Evolutionary conservation across 169 alveolate species (phyloP), one percentile per base, ranked within the genome.

Genomic region (Plasmodium sp.): DNA sequence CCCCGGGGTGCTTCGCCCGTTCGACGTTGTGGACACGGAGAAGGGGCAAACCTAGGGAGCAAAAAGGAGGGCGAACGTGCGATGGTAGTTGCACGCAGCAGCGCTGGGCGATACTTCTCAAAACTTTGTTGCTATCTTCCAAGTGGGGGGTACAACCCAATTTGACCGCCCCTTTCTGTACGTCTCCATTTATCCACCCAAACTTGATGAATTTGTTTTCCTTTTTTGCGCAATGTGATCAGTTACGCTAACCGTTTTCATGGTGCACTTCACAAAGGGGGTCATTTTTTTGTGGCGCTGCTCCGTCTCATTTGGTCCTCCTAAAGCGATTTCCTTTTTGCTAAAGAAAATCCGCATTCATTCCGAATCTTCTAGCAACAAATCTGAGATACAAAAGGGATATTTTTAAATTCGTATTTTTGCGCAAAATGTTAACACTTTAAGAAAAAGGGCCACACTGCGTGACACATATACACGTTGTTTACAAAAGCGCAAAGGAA

Each of bases 311-410:
- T 81, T 43, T 3, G n/a, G 39, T 48, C 31, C 33, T 80, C 51
- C 36, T 45, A 18, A 14, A 18, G 12, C 56, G 54, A 48, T 81
- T 81, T 48, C 48, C 14, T 80, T 80, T 80, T 43, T 80, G 45
- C 16, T 80, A 7, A 39, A 39, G 34, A 18, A 77, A 9, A 36
- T 75, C 7, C 31, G 16, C 18, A 34, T 39, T 83, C 67, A 83
- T 22, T 83, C 77, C 5, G 82, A 62, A 83, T 83, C 92, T 18
- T 3, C 73, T 67, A 58, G 36, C 3, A 83, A 56, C 27, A 83
- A 31, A 83, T 48, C 92, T 83, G 81, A 18, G 67, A 81, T 31
- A 22, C 39, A 67, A 67, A 67, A 22, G n/a, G 41, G 6, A 67
- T 67, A 31, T 67, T 67, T 67, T 67, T 67, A 27, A 27, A 27